phyloP scores from a whole-genome alignment of 2,329 filamentous ascomycete species.

The Huntiella savannae region DNA sequence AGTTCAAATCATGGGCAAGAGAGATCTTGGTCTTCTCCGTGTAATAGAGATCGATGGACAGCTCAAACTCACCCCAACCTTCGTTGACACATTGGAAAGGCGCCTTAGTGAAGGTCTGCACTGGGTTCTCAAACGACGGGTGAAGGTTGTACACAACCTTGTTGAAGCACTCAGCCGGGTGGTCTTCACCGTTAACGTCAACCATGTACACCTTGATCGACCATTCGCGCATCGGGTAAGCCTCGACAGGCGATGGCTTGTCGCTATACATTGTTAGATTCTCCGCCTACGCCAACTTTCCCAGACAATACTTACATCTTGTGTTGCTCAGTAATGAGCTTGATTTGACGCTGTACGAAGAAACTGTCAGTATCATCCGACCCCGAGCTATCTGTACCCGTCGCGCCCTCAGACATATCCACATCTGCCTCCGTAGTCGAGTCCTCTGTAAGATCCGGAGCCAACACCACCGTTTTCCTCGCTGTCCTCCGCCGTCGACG shows the following conservation, averaged over 20 bases:
- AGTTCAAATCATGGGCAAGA: conserved; percentile 82
- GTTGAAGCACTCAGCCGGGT: conserved; percentile 68
- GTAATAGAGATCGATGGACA: conserved; percentile 66
- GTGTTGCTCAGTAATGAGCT: conserved; percentile 81
- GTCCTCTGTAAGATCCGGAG: too few species aligned
- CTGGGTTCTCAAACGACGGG: conserved; percentile 74
- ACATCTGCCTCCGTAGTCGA: too few species aligned
- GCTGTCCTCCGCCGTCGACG: too few species aligned
- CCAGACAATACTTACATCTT: conserved; percentile 49
- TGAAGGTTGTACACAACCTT: conserved; percentile 88
- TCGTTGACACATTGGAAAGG: conserved; percentile 85
- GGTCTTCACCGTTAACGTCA: conserved; percentile 70
- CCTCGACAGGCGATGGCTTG: conserved; percentile 63
- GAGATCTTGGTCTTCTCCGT: conserved; percentile 73
- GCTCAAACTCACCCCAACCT: conserved; percentile 97
- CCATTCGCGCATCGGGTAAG: conserved; percentile 87
- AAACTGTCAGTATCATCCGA: too few species aligned
- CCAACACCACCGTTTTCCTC: too few species aligned
- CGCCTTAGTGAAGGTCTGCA: conserved; percentile 63
- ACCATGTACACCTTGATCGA: conserved; percentile 69
- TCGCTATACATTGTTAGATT: conserved; percentile 32
- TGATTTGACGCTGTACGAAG: conserved; percentile 54
- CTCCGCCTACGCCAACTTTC: background rate
- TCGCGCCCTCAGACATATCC: too few species aligned
- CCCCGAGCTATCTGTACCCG: too few species aligned